Evolutionary conservation across 495 filamentous ascomycete genomes (phyloP).

Genomic region (Xylaria nigripes): DNA sequence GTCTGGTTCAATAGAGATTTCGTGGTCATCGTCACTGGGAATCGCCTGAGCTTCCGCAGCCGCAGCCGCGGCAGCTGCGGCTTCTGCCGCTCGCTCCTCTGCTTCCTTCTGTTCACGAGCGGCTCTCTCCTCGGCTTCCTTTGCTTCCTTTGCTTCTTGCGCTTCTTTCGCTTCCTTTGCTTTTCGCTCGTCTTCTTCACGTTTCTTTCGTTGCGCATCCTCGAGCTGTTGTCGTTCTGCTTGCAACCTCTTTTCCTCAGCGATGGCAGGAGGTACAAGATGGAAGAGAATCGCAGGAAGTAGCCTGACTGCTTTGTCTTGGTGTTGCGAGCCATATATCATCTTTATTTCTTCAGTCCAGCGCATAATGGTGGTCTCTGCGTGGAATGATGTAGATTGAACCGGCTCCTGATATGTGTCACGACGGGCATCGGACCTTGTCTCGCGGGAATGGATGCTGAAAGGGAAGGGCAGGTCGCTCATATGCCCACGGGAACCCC

Average conservation of each 20-base stretch:
- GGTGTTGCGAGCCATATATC: conserved; percentile 60
- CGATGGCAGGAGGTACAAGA: conserved; percentile 77
- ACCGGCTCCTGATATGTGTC: conserved; percentile 39
- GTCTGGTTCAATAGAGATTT: conserved; percentile 33
- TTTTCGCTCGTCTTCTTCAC: conserved; percentile 46
- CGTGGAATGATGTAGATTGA: conserved; percentile 61
- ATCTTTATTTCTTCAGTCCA: conserved; percentile 91
- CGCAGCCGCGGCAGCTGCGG: conserved; percentile 32
- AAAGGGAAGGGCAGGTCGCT: conserved; percentile 33
- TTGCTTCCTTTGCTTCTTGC: conserved; percentile 45
- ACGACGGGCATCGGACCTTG: conserved; percentile 33
- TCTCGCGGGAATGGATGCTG: conserved; percentile 24
- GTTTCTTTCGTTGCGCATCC: conserved; percentile 56
- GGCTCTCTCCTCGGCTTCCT: conserved; percentile 53
- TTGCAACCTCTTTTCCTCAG: conserved; percentile 58
- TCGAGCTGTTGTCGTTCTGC: conserved; percentile 53
- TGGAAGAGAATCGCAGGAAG: conserved; percentile 58
- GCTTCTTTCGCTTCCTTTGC: conserved; percentile 30
- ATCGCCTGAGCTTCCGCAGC: conserved; percentile 30
- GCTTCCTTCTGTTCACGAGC: conserved; percentile 47
- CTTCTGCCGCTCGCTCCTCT: conserved; percentile 36
- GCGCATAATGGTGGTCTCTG: conserved; percentile 58
- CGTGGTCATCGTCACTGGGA: conserved; percentile 10
- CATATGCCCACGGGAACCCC: conserved; percentile 29
- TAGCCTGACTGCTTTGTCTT: conserved; percentile 66